Evolutionary conservation across 1,139 yeast genomes (phyloP), one percentile per base, ranked within the genome.

Genomic region (Taphrina wiesneri): DNA sequence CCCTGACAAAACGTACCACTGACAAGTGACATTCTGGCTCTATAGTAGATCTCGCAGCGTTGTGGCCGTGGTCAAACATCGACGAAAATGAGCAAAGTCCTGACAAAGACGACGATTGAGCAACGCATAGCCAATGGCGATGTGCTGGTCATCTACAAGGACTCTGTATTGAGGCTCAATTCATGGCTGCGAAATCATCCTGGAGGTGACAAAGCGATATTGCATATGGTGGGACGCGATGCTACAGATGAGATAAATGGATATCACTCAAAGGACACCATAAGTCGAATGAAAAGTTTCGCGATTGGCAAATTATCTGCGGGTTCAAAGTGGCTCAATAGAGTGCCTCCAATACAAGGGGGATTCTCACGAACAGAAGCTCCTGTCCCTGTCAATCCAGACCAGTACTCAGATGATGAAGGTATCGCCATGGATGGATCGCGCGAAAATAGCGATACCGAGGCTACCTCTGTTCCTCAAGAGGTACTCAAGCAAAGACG

Each of bases 331-430:
- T 90, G 96, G 96, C 80, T 80, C 65, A 88, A 89, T 74, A 77
- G 90, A 73, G 74, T 88, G 43, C 96, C 97, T 3, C 97, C 97
- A 0, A 88, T 91, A 69, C 96, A 90, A 75, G 96, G 96, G 6
- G 96, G 90, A 0, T 11, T 23, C 51, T 49, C 54, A 23, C n/a
- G 17, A 13, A 49, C 36, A 15, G 17, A 32, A n/a, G 28, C n/a
- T 9, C 49, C 49, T 21, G 26, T 21, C n/a, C 49, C 49, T 7
- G 64, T 15, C n/a, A 21, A 11, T n/a, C 46, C 34, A n/a, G 57
- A 65, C 17, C 15, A 53, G 43, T 30, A n/a, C 28, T 28, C 32
- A n/a, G 61, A 53, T 17, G 65, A 65, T 19, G 66, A 63, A 30
- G 66, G 66, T 13, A 47, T 61, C 23, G 61, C 28, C n/a, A 36